Percentiles rank a stretch among this genome's conserved stretches.
Evolutionary conservation across 2,329 filamentous ascomycete species (phyloP).

Genomic region (Periconia digitata): DNA sequence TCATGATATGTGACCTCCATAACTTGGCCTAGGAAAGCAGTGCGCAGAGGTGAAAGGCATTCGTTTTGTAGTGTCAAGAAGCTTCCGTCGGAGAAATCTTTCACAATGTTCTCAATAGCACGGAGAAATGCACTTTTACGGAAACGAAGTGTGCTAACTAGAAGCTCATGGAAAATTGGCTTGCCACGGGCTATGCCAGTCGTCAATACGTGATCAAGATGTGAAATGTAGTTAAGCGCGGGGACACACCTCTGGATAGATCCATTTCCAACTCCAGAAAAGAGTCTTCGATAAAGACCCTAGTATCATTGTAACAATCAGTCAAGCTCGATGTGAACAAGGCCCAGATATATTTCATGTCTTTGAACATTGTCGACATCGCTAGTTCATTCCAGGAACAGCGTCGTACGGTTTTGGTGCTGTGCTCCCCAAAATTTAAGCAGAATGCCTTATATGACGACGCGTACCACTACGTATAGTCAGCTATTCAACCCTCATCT

Average conservation of each 20-base stretch:
- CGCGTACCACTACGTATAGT: constrained; percentile 24
- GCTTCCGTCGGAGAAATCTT: too few relatives aligned
- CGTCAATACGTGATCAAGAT: too few relatives aligned
- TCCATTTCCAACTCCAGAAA: too few relatives aligned
- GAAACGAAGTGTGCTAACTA: too few relatives aligned
- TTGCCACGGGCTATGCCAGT: too few relatives aligned
- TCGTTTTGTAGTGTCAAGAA: too few relatives aligned
- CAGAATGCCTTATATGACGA: constrained; percentile 49
- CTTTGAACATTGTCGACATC: constrained; percentile 40
- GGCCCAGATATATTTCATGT: constrained; percentile 40
- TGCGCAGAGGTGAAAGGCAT: constrained; percentile 16
- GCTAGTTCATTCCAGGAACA: constrained; percentile 54
- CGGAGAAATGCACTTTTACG: too few relatives aligned
- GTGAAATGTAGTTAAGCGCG: too few relatives aligned
- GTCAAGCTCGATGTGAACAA: constrained; percentile 14
- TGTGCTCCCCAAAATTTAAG: constrained; percentile 44
- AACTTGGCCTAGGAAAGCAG: constrained; percentile 18
- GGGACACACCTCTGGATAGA: too few relatives aligned
- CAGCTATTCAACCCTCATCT: neutral
- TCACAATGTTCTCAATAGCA: constrained; percentile 2
- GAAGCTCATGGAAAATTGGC: too few relatives aligned
- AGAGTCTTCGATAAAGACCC: constrained; percentile 10
- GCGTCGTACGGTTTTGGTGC: constrained; percentile 15
- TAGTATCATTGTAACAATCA: too few relatives aligned
- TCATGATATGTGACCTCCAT: constrained; percentile 20